Conservation (phyloP, 176 grass and related monocot species). For the Lolium rigidum region DNA sequence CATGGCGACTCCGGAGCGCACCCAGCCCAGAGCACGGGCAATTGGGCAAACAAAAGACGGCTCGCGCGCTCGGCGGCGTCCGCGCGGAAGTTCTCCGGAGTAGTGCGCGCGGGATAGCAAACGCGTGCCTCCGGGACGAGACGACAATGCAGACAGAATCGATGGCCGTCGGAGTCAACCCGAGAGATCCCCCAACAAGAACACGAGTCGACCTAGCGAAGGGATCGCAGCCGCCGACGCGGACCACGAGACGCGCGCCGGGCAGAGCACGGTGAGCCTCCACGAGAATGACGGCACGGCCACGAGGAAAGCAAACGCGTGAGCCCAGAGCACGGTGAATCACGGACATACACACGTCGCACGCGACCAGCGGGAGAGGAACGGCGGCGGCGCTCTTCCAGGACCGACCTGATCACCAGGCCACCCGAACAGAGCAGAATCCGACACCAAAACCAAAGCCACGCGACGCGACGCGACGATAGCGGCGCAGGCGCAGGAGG, state of each 20-base stretch:
- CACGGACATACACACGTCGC: neutral
- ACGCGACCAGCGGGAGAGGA: neutral
- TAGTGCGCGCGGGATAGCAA: neutral
- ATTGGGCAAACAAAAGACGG: neutral
- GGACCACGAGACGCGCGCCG: neutral
- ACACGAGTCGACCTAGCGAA: neutral
- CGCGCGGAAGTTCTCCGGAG: neutral
- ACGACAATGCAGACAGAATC: neutral
- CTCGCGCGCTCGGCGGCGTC: no score
- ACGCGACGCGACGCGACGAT: constrained; percentile 6
- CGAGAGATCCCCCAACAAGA: neutral
- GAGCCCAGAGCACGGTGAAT: neutral
- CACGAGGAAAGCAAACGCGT: neutral
- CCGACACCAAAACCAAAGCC: neutral
- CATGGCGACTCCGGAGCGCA: constrained; percentile 16
- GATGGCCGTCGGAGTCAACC: neutral
- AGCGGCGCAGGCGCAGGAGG: no score
- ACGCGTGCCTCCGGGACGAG: neutral
- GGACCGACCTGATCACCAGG: constrained; percentile 10
- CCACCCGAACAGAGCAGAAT: constrained; percentile 10
- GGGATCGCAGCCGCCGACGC: neutral
- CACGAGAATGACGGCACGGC: neutral
- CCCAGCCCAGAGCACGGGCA: neutral
- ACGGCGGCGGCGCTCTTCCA: neutral
- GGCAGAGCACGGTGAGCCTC: neutral